Evolutionary conservation across 2,329 filamentous ascomycete species (phyloP), one percentile per base, ranked within the genome.

Genomic region (Alternaria alternata): DNA sequence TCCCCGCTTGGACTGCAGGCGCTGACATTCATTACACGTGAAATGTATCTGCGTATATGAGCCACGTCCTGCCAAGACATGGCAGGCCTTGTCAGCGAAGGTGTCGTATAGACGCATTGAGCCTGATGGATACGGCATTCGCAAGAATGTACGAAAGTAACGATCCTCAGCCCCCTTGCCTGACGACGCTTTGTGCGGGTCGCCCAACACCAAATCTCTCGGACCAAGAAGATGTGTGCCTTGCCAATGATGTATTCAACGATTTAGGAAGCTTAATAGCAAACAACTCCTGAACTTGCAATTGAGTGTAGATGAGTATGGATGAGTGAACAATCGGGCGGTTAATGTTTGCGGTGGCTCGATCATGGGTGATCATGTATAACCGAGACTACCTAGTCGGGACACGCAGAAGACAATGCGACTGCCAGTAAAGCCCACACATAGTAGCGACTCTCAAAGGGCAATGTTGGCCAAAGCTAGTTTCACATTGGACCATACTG

Each of bases 81-180:
- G 20, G 14, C 46, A 38, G 46, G 46, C 3, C 46, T 64, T 54
- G 46, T 30, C 49, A 43, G 44, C 34, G 59, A 60, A 57, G 48
- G 54, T 56, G 56, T 54, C 62, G 61, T 66, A 67, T 66, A 59
- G 41, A 56, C 58, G 57, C 59, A 51, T 44, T 32, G 42, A 42
- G 32, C 14, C 42, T 47, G 56, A 41, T 20, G 41, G 51, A 63
- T 65, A 72, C 64, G 67, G 46, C 57, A 32, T 62, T 71, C 69
- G 70, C 72, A 71, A 72, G 44, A 47, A 61, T 67, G 56, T 55
- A 69, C 69, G 53, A 63, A 71, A 66, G 51, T 26, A 59, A 64
- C 57, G 11, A 48, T 58, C 11, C 70, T 70, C 63, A 74, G 74
- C 74, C 74, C 69, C 74, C 44, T 43, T 62, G 56, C 64, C 66